A percentile compares a stretch with the other conserved stretches of the same genome.
phyloP scores from a whole-genome alignment of 345 rosid species.

The Eucalyptus sp. region DNA sequence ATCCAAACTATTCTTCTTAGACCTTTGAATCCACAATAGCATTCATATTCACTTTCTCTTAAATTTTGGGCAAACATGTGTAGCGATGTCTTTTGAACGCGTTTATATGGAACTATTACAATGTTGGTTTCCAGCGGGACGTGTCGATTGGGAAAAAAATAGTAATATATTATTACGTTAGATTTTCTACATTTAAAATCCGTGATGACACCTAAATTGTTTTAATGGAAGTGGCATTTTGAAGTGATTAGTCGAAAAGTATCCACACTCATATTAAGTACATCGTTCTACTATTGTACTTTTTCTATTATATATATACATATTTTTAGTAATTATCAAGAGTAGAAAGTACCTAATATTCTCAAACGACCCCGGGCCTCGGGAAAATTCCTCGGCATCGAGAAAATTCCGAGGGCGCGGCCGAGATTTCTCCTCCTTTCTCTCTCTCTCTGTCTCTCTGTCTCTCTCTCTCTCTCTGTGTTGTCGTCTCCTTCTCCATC shows the following conservation, averaged over 20 bases:
- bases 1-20: accelerated
- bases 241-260: not conserved
- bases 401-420: not conserved
- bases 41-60: not conserved
- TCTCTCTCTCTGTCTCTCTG: not conserved
- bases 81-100: accelerated
- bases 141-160: not conserved
- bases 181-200: too few species aligned
- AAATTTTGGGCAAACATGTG: not conserved
- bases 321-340: not conserved
- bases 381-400: not conserved
- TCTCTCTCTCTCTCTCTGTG: not conserved
- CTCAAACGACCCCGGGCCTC: not conserved
- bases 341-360: not conserved
- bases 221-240: not conserved
- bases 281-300: not conserved
- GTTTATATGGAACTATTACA: not conserved
- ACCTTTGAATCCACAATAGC: not conserved
- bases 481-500: not conserved
- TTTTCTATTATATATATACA: not conserved
- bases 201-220: too few species aligned
- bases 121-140: accelerated
- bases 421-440: not conserved
- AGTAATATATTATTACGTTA: too few species aligned
- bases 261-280: not conserved